phyloP scores from a whole-genome alignment of 164 flowering plant species.

The Magnolia officinalis region DNA sequence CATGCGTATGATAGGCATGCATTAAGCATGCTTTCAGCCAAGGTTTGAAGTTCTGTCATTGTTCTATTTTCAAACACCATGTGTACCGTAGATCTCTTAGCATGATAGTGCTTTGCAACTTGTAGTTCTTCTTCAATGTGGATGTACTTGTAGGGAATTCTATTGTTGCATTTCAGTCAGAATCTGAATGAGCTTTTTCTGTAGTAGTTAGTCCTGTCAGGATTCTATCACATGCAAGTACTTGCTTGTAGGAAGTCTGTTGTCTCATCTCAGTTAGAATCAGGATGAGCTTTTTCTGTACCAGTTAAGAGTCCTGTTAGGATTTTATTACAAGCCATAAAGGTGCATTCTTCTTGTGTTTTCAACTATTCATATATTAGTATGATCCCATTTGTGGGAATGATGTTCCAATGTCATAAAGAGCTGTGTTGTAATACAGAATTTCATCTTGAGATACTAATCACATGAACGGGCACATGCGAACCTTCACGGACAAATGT shows the following conservation, averaged over 20 bases:
- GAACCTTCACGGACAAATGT: no score
- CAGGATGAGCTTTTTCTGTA: neutral
- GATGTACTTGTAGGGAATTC: neutral
- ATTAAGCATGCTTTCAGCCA: neutral
- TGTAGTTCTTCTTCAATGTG: neutral
- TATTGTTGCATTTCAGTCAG: neutral
- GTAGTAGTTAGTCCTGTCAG: neutral
- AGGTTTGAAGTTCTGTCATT: constrained; percentile 3
- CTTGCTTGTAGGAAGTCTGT: neutral
- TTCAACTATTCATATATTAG: neutral
- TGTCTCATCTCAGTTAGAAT: neutral
- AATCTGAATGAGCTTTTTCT: neutral
- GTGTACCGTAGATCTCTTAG: neutral
- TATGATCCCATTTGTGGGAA: no score
- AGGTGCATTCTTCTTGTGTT: neutral
- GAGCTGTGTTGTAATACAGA: no score
- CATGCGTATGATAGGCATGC: neutral
- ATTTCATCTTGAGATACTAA: no score
- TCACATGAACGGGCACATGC: no score
- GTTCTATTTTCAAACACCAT: neutral
- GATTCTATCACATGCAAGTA: neutral
- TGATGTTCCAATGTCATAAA: no score
- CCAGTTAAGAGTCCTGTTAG: neutral
- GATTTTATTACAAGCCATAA: neutral
- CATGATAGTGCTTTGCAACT: neutral